These are phyloP conservation scores for Galerina marginata DNA, from an alignment of 768 basidiomycete genomes.

Conservation along the genomic window DNA sequence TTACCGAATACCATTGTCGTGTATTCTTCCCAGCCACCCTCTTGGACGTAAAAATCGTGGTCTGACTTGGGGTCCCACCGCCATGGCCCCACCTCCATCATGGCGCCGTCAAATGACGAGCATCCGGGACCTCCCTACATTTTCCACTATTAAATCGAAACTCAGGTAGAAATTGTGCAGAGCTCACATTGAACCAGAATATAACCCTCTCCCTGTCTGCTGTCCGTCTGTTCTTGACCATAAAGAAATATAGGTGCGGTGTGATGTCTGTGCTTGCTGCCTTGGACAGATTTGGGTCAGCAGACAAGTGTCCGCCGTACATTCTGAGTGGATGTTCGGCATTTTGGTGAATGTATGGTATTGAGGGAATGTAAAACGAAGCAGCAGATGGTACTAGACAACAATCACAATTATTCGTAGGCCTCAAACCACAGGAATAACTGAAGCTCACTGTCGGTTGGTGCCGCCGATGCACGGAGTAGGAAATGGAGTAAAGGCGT, in stretches of 20 bases:
- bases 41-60: slow-evolving; percentile 71
- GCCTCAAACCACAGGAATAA: not conserved
- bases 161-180: not conserved
- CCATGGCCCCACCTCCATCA: slow-evolving; percentile 99
- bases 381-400: slow-evolving; percentile 74
- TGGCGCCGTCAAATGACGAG: slow-evolving; percentile 94
- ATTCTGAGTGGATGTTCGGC: slow-evolving; percentile 73
- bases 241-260: slow-evolving; percentile 86
- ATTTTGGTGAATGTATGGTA: slow-evolving; percentile 82
- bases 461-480: slow-evolving; percentile 26
- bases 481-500: slow-evolving; percentile 20
- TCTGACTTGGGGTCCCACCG: slow-evolving; percentile 62
- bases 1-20: slow-evolving; percentile 90
- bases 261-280: slow-evolving; percentile 63
- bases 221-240: slow-evolving; percentile 83
- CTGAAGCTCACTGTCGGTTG: slow-evolving; percentile 42
- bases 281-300: slow-evolving; percentile 66
- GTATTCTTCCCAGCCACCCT: slow-evolving; percentile 98
- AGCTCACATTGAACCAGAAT: slow-evolving; percentile 94
- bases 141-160: slow-evolving; percentile 4
- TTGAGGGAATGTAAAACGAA: slow-evolving; percentile 78
- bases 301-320: slow-evolving; percentile 85
- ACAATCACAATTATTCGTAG: slow-evolving; percentile 1
- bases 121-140: slow-evolving; percentile 93
- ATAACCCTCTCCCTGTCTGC: slow-evolving; percentile 92